Conservation (phyloP, 2,329 filamentous ascomycete species). For the Xylariales sp. region DNA sequence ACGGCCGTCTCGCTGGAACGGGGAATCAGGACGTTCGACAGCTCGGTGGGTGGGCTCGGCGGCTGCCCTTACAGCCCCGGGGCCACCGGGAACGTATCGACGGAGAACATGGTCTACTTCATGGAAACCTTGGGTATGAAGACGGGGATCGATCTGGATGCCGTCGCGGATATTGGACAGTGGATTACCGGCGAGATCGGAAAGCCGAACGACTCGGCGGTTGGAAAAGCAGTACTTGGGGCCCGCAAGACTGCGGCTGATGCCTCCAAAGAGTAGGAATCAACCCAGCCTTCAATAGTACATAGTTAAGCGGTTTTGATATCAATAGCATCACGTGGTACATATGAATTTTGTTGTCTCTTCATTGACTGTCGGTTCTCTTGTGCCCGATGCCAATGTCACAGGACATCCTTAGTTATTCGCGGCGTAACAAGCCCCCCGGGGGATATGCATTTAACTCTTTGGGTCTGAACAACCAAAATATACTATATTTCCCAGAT, state of each 20-base stretch:
- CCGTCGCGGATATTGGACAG: slow-evolving; percentile 65
- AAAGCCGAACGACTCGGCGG: slow-evolving; percentile 55
- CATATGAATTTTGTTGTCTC: too few species aligned
- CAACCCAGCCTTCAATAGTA: slow-evolving; percentile 1
- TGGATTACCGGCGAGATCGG: slow-evolving; percentile 67
- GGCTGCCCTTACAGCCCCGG: slow-evolving; percentile 77
- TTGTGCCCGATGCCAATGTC: background rate
- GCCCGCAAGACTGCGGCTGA: slow-evolving; percentile 40
- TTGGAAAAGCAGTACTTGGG: slow-evolving; percentile 51
- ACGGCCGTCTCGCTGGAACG: slow-evolving; percentile 71
- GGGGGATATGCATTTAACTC: background rate
- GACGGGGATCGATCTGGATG: slow-evolving; percentile 68
- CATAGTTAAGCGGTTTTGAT: slow-evolving; percentile 6
- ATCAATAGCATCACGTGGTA: too few species aligned
- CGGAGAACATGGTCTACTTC: slow-evolving; percentile 57
- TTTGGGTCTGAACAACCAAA: background rate
- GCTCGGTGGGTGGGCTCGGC: slow-evolving; percentile 73
- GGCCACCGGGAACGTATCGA: slow-evolving; percentile 72
- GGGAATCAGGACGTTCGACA: slow-evolving; percentile 74
- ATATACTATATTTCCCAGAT: background rate
- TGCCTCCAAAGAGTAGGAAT: slow-evolving; percentile 9
- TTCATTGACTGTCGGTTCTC: too few species aligned
- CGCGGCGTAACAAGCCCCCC: too few species aligned
- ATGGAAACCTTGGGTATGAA: slow-evolving; percentile 66
- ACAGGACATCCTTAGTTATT: background rate